A percentile compares a stretch with the other conserved stretches of the same genome.
phyloP scores from a whole-genome alignment of 176 grass and related monocot species.

The Elaeis guineensis region DNA sequence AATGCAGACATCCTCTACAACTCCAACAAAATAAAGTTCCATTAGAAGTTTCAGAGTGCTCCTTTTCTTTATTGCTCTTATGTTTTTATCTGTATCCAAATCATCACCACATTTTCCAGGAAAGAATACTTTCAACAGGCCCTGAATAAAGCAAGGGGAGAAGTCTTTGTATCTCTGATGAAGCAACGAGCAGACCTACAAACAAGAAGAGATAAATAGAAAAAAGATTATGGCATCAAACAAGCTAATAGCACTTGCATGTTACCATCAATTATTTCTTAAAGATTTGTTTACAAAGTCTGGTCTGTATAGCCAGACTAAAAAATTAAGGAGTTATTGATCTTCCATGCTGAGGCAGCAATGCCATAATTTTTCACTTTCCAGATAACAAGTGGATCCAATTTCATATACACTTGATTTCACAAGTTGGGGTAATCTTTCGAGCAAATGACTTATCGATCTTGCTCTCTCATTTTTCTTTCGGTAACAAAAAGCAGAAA shows the following conservation, averaged over 20 bases:
- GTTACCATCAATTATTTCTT: no score
- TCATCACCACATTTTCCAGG: slow-evolving; percentile 88
- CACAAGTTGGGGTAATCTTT: no score
- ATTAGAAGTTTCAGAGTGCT: slow-evolving; percentile 95
- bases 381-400: not conserved
- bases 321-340: no score
- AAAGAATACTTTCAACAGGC: slow-evolving; percentile 85
- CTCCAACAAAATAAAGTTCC: slow-evolving; percentile 95
- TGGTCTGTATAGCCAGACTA: no score
- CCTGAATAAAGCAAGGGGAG: slow-evolving; percentile 88
- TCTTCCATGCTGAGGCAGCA: no score
- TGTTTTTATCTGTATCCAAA: slow-evolving; percentile 72
- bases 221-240: slow-evolving; percentile 19
- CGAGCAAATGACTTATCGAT: no score
- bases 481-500: no score
- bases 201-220: slow-evolving; percentile 1
- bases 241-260: not conserved
- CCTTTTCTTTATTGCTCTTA: slow-evolving; percentile 85
- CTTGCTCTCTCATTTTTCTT: no score
- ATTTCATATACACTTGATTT: not conserved
- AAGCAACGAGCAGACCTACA: slow-evolving; percentile 92
- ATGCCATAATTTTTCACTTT: not conserved
- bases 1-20: slow-evolving; percentile 74
- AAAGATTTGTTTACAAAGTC: no score
- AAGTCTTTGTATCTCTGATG: slow-evolving; percentile 99